A percentile compares a stretch with the other conserved stretches of the same genome.
Conservation (phyloP, 176 grass and related monocot species). For the Poa pratensis region DNA sequence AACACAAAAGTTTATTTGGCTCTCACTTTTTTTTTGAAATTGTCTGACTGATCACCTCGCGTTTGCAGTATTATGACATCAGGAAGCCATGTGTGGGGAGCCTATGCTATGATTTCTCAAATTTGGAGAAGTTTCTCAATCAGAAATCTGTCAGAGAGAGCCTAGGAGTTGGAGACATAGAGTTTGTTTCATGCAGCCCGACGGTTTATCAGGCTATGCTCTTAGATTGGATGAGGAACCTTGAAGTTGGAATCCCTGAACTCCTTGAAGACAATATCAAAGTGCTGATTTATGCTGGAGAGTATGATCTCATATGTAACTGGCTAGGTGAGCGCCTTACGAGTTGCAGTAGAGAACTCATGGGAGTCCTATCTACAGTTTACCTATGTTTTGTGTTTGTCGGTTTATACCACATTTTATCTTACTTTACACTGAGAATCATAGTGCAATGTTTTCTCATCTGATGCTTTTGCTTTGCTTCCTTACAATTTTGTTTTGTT, state of each 20-base stretch:
- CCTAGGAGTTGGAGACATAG: slow-evolving; percentile 83
- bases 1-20: slow-evolving; percentile 17
- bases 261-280: slow-evolving; percentile 84
- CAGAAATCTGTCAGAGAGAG: slow-evolving; percentile 68
- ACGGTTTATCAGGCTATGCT: slow-evolving; percentile 86
- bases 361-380: not conserved
- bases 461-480: not conserved
- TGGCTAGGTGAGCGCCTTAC: slow-evolving; percentile 73
- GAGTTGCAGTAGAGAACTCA: slow-evolving; percentile 19
- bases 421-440: not conserved
- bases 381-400: not conserved
- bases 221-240: slow-evolving; percentile 89
- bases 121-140: slow-evolving; percentile 90
- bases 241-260: slow-evolving; percentile 90
- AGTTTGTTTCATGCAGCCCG: slow-evolving; percentile 92
- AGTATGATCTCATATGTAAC: slow-evolving; percentile 97
- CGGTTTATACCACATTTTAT: not conserved
- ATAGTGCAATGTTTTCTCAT: not conserved
- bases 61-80: slow-evolving; percentile 83
- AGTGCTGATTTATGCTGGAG: slow-evolving; percentile 86
- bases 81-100: slow-evolving; percentile 80
- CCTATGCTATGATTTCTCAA: slow-evolving; percentile 91
- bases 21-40: not conserved
- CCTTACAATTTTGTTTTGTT: slow-evolving; percentile 18
- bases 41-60: not conserved